phyloP scores from a whole-genome alignment of 148 eudicot species.

The Rhododendron ferrugineum region DNA sequence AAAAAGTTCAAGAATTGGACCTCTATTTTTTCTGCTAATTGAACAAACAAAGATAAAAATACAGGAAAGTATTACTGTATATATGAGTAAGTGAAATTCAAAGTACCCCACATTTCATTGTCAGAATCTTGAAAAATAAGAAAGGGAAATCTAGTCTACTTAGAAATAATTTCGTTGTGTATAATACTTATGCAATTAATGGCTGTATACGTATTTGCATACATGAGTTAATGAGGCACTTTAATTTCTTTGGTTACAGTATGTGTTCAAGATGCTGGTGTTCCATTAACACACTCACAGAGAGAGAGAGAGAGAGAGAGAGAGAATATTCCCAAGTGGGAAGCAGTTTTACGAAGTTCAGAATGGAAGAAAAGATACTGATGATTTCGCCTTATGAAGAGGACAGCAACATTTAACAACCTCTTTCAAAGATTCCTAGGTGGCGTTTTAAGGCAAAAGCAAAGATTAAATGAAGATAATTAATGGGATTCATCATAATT shows the following conservation, averaged over 20 bases:
- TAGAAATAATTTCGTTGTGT: background rate
- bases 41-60: background rate
- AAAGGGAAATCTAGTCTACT: background rate
- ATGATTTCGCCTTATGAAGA: conserved; percentile 4
- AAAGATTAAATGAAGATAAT: background rate
- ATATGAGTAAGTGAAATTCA: background rate
- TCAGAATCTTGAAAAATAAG: background rate
- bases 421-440: conserved; percentile 3
- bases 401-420: conserved; percentile 18
- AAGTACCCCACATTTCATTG: too few relatives aligned
- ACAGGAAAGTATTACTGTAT: background rate
- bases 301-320: background rate
- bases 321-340: background rate
- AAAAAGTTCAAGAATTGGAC: too few relatives aligned
- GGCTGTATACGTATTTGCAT: background rate
- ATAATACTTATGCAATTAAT: background rate
- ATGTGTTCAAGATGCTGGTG: background rate
- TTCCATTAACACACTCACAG: background rate
- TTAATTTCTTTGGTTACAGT: background rate
- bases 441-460: background rate
- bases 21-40: background rate
- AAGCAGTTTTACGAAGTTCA: background rate
- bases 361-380: background rate
- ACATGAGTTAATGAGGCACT: background rate
- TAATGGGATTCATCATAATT: background rate